Evolutionary conservation across 2,329 filamentous ascomycete species (phyloP).

Genomic region (Cordyceps javanica): DNA sequence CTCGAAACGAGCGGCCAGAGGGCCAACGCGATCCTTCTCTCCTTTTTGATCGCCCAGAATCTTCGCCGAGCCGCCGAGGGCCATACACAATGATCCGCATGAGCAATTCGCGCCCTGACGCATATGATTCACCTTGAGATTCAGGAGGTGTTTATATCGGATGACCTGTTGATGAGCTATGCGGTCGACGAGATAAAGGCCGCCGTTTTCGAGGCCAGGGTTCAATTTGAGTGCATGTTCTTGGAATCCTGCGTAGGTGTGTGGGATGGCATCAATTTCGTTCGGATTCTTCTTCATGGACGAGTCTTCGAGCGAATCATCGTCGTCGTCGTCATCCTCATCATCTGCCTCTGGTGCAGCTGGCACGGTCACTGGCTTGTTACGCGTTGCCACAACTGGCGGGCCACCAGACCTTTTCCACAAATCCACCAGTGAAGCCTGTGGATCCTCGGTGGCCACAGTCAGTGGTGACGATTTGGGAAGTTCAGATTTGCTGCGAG

Average conservation of each 20-base stretch:
- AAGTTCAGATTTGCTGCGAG: constrained; percentile 49
- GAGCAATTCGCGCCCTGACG: constrained; percentile 55
- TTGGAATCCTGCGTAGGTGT: constrained; percentile 70
- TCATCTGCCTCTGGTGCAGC: constrained; percentile 35
- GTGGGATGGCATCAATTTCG: constrained; percentile 60
- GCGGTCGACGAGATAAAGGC: constrained; percentile 65
- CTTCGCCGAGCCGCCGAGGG: constrained; percentile 59
- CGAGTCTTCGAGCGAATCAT: constrained; percentile 48
- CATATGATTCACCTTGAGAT: constrained; percentile 63
- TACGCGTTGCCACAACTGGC: constrained; percentile 45
- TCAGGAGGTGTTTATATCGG: constrained; percentile 72
- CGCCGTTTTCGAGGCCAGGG: constrained; percentile 54
- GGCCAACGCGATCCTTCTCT: constrained; percentile 54
- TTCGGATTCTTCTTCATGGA: constrained; percentile 58
- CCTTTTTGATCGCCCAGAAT: constrained; percentile 51
- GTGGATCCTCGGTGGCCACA: constrained; percentile 27
- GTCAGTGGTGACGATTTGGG: constrained; percentile 30
- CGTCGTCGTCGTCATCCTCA: constrained; percentile 55
- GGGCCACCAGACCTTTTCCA: constrained; percentile 48
- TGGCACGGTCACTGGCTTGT: constrained; percentile 24
- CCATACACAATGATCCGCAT: constrained; percentile 57
- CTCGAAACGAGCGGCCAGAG: constrained; percentile 44
- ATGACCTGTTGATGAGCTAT: constrained; percentile 75
- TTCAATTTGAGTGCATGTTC: constrained; percentile 68
- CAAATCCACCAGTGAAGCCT: constrained; percentile 42